These are phyloP conservation scores for Helotiales sp. DNA, from an alignment of 2,329 filamentous ascomycete genomes.

Conservation along the genomic window DNA sequence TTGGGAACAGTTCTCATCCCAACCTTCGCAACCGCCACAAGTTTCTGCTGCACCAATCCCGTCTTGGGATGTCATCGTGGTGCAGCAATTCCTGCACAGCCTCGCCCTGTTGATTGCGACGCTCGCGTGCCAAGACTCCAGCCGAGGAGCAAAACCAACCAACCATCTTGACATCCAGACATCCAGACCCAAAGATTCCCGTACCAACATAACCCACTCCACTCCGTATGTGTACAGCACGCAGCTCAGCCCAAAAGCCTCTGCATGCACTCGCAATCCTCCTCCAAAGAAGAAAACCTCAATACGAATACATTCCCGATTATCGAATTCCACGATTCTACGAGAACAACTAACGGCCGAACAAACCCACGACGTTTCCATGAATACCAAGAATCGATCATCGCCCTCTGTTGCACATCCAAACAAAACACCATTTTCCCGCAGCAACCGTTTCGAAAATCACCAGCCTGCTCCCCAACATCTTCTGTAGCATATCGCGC, in stretches of 20 bases:
- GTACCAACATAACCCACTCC: not conserved
- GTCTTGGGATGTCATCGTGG: not conserved
- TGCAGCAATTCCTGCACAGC: constrained; percentile 9
- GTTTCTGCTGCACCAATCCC: not conserved
- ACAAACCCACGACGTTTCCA: not conserved
- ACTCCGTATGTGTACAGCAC: not conserved
- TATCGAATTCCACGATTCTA: not conserved
- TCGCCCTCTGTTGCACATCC: constrained; percentile 2
- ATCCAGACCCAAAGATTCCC: not conserved
- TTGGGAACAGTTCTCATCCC: not conserved
- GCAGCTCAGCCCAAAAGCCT: not conserved
- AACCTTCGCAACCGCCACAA: not conserved
- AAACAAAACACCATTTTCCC: constrained; percentile 24
- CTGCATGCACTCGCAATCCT: not conserved
- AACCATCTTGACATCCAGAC: not conserved
- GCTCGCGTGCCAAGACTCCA: not conserved
- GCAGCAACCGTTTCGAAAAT: constrained; percentile 37
- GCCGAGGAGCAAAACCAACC: not conserved
- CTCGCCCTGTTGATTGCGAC: constrained; percentile 12
- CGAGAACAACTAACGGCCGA: not conserved
- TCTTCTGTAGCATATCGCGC: constrained; percentile 4
- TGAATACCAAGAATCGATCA: not conserved
- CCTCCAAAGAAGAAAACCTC: not conserved
- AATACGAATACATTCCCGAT: not conserved
- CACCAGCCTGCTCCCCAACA: constrained; percentile 21